phyloP scores from a whole-genome alignment of 148 eudicot genomes.

The Drosera capensis region DNA sequence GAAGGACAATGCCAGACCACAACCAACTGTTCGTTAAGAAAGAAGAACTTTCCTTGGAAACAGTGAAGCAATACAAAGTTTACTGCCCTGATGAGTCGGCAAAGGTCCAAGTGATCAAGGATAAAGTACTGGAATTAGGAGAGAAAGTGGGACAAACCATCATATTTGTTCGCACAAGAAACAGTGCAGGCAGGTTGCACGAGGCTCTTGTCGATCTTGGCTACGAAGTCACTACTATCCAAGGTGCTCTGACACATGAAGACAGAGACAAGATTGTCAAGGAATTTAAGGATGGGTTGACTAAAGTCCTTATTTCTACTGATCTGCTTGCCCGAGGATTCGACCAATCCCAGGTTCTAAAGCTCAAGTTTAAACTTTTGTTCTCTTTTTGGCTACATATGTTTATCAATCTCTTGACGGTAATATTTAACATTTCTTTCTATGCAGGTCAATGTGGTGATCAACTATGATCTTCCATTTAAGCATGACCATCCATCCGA shows the following conservation, averaged over 20 bases:
- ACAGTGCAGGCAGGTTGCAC: constrained; percentile 55
- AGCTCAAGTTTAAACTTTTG: background rate
- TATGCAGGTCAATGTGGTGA: constrained; percentile 75
- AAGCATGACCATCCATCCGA: constrained; percentile 24
- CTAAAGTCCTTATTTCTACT: constrained; percentile 85
- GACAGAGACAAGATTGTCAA: constrained; percentile 79
- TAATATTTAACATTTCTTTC: background rate
- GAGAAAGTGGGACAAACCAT: constrained; percentile 81
- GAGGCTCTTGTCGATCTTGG: constrained; percentile 55
- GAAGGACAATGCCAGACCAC: constrained; percentile 46
- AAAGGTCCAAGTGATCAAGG: constrained; percentile 55
- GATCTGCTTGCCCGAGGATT: constrained; percentile 92
- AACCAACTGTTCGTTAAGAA: constrained; percentile 77
- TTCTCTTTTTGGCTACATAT: background rate
- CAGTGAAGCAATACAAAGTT: constrained; percentile 84
- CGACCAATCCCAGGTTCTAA: constrained; percentile 70
- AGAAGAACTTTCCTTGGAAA: constrained; percentile 68
- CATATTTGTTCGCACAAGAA: constrained; percentile 63
- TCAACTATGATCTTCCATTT: constrained; percentile 80
- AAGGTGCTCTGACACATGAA: constrained; percentile 65
- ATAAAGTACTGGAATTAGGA: constrained; percentile 67
- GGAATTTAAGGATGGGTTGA: constrained; percentile 84
- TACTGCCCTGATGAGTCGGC: constrained; percentile 63
- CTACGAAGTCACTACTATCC: constrained; percentile 85
- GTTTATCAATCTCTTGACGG: background rate